Percentiles rank a stretch among this genome's conserved stretches.
Evolutionary conservation across 164 flowering plant species (phyloP).

Genomic region (Liriodendron chinense): DNA sequence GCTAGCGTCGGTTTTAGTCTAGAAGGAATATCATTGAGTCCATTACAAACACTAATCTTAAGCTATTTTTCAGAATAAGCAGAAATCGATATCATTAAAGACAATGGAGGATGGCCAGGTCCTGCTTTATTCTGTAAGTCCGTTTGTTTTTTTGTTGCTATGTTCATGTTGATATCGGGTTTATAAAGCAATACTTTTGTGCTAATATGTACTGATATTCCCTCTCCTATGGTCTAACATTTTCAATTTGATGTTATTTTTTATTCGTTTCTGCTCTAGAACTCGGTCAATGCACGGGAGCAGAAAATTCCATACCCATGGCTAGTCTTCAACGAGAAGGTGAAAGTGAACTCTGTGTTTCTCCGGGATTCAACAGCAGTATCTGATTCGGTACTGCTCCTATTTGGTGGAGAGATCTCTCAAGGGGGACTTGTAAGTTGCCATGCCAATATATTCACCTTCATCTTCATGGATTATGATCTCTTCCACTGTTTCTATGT

Average conservation of each 20-base stretch:
- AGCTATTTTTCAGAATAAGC: slow-evolving; percentile 64
- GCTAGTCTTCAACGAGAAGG: slow-evolving; percentile 93
- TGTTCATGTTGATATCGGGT: neutral
- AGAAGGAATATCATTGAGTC: neutral
- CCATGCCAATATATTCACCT: neutral
- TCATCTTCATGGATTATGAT: neutral
- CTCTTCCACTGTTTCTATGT: neutral
- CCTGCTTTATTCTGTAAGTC: slow-evolving; percentile 71
- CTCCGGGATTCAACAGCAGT: slow-evolving; percentile 91
- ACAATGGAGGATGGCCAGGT: slow-evolving; percentile 98
- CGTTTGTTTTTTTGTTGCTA: neutral
- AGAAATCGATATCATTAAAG: slow-evolving; percentile 69
- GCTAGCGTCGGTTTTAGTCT: neutral
- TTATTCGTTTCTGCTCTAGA: slow-evolving; percentile 33
- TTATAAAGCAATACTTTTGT: neutral
- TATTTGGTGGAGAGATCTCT: slow-evolving; percentile 80
- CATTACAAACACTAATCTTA: neutral
- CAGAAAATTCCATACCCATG: slow-evolving; percentile 82
- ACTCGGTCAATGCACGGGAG: slow-evolving; percentile 80
- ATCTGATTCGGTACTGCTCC: slow-evolving; percentile 79
- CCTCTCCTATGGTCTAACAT: neutral
- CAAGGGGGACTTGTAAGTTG: slow-evolving; percentile 63
- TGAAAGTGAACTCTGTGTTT: slow-evolving; percentile 85
- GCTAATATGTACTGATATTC: neutral
- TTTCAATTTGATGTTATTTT: neutral